Base-by-base conservation (phyloP, 192 early-diverging fungal species). In the Coemansia sp. region DNA sequence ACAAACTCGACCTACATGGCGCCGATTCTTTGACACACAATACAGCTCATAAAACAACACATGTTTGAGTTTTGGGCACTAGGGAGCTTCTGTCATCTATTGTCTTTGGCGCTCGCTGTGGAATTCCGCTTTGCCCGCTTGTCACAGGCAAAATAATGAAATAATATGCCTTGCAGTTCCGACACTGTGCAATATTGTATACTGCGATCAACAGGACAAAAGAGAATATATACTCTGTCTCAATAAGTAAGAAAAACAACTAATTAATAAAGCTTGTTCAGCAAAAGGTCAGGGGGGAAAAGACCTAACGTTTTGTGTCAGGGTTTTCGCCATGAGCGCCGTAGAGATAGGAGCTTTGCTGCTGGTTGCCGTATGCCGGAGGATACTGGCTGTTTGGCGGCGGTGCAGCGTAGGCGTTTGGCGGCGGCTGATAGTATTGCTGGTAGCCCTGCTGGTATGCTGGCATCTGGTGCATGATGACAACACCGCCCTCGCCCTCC, bases 371-470 rank as follows among this genome's bases (percentile, higher is more conserved):
- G 25, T 63, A 63, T 16, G 61, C 64, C 6, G 60, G 67, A 16
- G 63, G 56, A 53, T 76, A 76, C 44, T 61, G 70, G 37, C 64
- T 66, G 41, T 66, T 66, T 32, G 69, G 75, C 11, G 51, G 69
- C 68, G 61, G 67, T 51, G 56, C 51, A 14, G 48, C 5, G 41
- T 63, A 48, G 55, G 41, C 63, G 13, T 54, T 58, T 48, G 48
- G 48, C 51, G 69, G 69, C 19, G 43, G 68, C 63, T 71, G 69
- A 65, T 68, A 73, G 62, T 68, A 68, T 37, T 25, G 45, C 42
- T 61, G 67, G 22, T 22, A 54, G 5, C 51, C 51, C 51, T 54
- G 51, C 9, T 59, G 38, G 57, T 59, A 59, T 19, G 16, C n/a
- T 16, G 54, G 43, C 42, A 44, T 56, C 44, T 58, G 63, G 46